These are phyloP conservation scores for Psophocarpus tetragonolobus DNA, from an alignment of 306 rosid genomes.

Conservation along the genomic window DNA sequence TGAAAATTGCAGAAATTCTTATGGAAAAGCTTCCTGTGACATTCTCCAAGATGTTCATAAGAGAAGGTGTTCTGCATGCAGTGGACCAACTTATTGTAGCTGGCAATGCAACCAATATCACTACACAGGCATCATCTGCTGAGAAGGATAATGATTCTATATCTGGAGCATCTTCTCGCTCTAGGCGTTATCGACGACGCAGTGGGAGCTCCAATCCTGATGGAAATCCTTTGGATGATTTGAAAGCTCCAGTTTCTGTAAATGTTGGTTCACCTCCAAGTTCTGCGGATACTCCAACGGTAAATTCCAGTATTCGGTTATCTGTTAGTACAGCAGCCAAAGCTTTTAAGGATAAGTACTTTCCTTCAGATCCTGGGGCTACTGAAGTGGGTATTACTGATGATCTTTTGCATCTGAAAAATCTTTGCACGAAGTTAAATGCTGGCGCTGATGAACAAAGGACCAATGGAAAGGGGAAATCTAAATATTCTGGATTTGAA, in stretches of 20 bases:
- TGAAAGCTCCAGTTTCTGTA: slow-evolving; percentile 58
- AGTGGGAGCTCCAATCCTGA: slow-evolving; percentile 67
- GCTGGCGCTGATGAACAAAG: slow-evolving; percentile 76
- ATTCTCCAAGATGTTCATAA: slow-evolving; percentile 84
- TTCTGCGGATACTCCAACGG: slow-evolving; percentile 71
- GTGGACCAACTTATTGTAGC: slow-evolving; percentile 90
- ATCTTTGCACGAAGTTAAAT: slow-evolving; percentile 79
- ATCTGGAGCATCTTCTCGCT: slow-evolving; percentile 74
- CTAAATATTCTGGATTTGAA: slow-evolving; percentile 68
- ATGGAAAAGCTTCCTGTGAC: slow-evolving; percentile 94
- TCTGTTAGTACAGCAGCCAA: slow-evolving; percentile 83
- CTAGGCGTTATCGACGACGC: slow-evolving; percentile 90
- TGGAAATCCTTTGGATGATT: slow-evolving; percentile 72
- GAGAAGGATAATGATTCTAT: slow-evolving; percentile 78
- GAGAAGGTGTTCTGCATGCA: slow-evolving; percentile 99
- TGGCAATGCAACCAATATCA: slow-evolving; percentile 51
- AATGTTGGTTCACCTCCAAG: slow-evolving; percentile 79
- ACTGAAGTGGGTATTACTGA: slow-evolving; percentile 87
- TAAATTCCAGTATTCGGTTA: slow-evolving; percentile 66
- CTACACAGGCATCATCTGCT: slow-evolving; percentile 58
- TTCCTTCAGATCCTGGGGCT: slow-evolving; percentile 79
- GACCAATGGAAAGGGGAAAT: slow-evolving; percentile 79
- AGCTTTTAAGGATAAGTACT: slow-evolving; percentile 85
- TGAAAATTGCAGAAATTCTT: slow-evolving; percentile 95
- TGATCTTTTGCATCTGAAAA: slow-evolving; percentile 79